phyloP scores from a whole-genome alignment of 352 stramenopile species.

The Phytophthora europaea region DNA sequence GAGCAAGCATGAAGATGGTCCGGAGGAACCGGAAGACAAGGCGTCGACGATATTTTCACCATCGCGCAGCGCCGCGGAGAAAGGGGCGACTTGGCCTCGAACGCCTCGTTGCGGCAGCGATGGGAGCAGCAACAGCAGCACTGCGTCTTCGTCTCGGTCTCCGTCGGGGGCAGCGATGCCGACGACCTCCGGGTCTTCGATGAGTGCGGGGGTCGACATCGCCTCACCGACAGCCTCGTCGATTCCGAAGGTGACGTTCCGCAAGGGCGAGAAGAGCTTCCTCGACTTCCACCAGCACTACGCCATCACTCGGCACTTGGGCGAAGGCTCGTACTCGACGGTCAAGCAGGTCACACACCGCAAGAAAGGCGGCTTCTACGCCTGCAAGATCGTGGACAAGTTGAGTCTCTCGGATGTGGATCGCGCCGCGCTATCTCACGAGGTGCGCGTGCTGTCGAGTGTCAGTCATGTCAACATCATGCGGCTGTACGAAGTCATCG shows the following conservation, averaged over 20 bases:
- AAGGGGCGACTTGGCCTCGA: conserved; percentile 4
- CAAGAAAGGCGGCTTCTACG: conserved; percentile 74
- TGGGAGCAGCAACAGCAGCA: conserved; percentile 35
- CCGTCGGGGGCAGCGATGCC: conserved; percentile 10
- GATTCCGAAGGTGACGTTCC: conserved; percentile 55
- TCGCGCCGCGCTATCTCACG: conserved; percentile 75
- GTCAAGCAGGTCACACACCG: conserved; percentile 90
- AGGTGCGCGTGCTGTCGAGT: conserved; percentile 75
- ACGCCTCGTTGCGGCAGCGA: conserved; percentile 16
- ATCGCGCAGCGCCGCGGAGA: conserved; percentile 6
- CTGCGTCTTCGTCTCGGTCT: conserved; percentile 15
- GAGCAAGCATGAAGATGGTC: conserved; percentile 18
- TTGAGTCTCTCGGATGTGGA: conserved; percentile 76
- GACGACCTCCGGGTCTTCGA: conserved; percentile 1
- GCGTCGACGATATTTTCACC: conserved; percentile 3
- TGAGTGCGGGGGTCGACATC: neutral
- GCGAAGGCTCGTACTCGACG: conserved; percentile 90
- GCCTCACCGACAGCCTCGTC: conserved; percentile 9
- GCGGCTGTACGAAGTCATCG: conserved; percentile 94
- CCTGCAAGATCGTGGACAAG: conserved; percentile 91
- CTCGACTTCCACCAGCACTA: conserved; percentile 89
- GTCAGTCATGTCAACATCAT: conserved; percentile 92
- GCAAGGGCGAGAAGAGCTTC: conserved; percentile 85
- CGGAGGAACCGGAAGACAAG: conserved; percentile 36
- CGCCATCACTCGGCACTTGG: conserved; percentile 79